Percentiles rank a stretch among this genome's conserved stretches.
These are phyloP conservation scores for Kockovaella imperatae DNA, from an alignment of 768 basidiomycete genomes.

Conservation along the genomic window DNA sequence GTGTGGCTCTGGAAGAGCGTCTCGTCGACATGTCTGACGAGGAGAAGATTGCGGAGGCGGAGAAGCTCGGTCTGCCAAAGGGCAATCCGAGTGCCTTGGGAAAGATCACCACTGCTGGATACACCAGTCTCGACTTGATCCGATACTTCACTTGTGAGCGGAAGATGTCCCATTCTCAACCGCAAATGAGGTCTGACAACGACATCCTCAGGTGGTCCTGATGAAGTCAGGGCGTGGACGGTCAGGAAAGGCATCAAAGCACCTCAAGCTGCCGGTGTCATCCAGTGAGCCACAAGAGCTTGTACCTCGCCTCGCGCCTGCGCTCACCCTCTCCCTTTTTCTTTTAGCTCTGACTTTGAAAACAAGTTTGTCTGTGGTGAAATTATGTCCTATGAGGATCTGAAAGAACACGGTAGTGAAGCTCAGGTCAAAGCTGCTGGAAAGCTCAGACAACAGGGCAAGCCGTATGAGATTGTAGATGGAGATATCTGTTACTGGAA, in stretches of 20 bases:
- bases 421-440: constrained; percentile 83
- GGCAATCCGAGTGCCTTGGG: constrained; percentile 58
- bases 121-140: constrained; percentile 68
- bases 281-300: constrained; percentile 59
- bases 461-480: constrained; percentile 55
- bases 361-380: constrained; percentile 97
- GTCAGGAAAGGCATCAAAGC: constrained; percentile 89
- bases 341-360: constrained; percentile 82
- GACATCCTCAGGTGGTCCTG: constrained; percentile 55
- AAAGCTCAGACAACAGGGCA: constrained; percentile 90
- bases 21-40: constrained; percentile 60
- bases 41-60: constrained; percentile 64
- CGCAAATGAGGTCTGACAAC: not conserved
- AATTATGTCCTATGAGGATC: constrained; percentile 85
- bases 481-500: constrained; percentile 44
- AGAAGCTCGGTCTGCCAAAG: constrained; percentile 58
- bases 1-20: constrained; percentile 89
- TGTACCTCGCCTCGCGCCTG: not conserved
- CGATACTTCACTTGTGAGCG: constrained; percentile 55
- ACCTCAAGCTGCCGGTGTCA: constrained; percentile 94
- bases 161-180: not conserved
- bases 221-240: constrained; percentile 97
- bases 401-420: constrained; percentile 87
- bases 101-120: constrained; percentile 94
- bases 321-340: not conserved